Conservation (phyloP, 108 stramenopile species). For the Cyclotella atomus region DNA sequence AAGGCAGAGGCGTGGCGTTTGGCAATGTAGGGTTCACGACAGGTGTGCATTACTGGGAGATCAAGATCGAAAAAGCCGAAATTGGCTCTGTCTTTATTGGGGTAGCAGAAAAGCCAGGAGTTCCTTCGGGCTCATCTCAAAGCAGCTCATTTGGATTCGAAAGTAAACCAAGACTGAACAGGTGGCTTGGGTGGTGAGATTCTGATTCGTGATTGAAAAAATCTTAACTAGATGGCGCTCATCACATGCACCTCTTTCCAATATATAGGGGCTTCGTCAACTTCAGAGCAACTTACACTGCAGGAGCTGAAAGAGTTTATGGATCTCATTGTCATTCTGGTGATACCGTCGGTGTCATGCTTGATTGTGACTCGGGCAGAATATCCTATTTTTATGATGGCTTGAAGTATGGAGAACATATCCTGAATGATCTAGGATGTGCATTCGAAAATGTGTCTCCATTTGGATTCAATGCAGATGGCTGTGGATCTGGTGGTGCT, state of each 20-base stretch:
- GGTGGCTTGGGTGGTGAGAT: conserved; percentile 82
- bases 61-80: conserved; percentile 91
- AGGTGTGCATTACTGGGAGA: conserved; percentile 97
- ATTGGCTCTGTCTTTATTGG: conserved; percentile 93
- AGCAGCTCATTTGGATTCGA: conserved; percentile 59
- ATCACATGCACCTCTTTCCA: no score
- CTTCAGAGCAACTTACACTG: conserved; percentile 89
- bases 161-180: conserved; percentile 63
- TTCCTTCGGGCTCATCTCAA: conserved; percentile 47
- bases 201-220: neutral
- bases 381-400: conserved; percentile 96
- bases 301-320: conserved; percentile 89
- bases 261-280: conserved; percentile 91
- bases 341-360: conserved; percentile 93
- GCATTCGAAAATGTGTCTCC: conserved; percentile 92
- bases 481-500: conserved; percentile 84
- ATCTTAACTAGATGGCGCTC: no score
- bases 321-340: conserved; percentile 90
- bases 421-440: conserved; percentile 93
- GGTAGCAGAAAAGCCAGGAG: conserved; percentile 89
- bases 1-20: conserved; percentile 80
- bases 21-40: conserved; percentile 82
- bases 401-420: conserved; percentile 95
- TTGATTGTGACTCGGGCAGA: conserved; percentile 94
- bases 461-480: conserved; percentile 87